phyloP scores from a whole-genome alignment of 164 flowering plant species.

The Vitis cinerea region DNA sequence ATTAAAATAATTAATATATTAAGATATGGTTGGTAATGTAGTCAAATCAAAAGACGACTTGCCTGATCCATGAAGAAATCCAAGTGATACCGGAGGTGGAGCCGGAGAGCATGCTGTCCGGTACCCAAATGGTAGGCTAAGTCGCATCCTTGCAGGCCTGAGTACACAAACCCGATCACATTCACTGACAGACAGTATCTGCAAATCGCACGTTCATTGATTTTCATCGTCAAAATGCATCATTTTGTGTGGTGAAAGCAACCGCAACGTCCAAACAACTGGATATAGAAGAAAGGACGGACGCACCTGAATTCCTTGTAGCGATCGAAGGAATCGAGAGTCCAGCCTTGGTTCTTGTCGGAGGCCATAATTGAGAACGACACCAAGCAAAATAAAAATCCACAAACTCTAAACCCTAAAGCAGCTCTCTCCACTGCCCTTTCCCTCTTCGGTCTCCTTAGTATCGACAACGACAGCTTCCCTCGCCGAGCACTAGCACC shows the following conservation, averaged over 20 bases:
- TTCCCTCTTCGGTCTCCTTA: slow-evolving; percentile 23
- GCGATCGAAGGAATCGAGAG: slow-evolving; percentile 46
- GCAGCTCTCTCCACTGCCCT: slow-evolving; percentile 27
- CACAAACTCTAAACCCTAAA: slow-evolving; percentile 42
- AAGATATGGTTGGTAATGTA: no score
- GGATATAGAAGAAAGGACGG: not conserved
- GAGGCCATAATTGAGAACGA: slow-evolving; percentile 61
- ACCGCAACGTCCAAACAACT: no score
- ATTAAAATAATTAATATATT: no score
- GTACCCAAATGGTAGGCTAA: slow-evolving; percentile 27
- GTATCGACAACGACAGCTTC: slow-evolving; percentile 16
- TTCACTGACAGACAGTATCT: slow-evolving; percentile 59
- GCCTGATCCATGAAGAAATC: slow-evolving; percentile 63
- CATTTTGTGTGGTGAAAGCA: no score
- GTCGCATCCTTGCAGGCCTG: slow-evolving; percentile 41
- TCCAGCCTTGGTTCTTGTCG: slow-evolving; percentile 52
- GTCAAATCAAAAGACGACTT: slow-evolving; percentile 6
- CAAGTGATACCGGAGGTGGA: slow-evolving; percentile 27
- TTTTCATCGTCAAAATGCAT: no score
- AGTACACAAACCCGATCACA: slow-evolving; percentile 51
- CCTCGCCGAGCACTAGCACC: slow-evolving; percentile 6
- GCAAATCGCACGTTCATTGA: slow-evolving; percentile 2
- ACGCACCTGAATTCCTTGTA: slow-evolving; percentile 56
- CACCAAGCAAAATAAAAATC: slow-evolving; percentile 39
- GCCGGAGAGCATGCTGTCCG: slow-evolving; percentile 22